Conservation (phyloP, 1,284 basidiomycete species). For the Inonotus hispidus region DNA sequence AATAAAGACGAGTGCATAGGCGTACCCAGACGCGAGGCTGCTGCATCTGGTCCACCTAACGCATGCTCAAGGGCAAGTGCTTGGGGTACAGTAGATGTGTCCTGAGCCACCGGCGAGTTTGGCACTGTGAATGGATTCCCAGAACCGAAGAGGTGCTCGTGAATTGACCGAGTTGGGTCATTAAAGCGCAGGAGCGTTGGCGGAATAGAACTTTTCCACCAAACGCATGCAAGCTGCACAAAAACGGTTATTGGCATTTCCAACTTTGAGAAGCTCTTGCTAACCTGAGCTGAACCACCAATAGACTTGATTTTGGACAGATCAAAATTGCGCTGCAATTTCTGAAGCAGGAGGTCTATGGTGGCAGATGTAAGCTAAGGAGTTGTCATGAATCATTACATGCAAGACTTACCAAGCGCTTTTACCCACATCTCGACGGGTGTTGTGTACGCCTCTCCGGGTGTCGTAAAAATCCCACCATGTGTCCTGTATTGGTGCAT, state of each 20-base stretch:
- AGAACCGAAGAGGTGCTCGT: slow-evolving; percentile 50
- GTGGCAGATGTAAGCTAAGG: background rate
- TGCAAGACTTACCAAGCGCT: slow-evolving; percentile 57
- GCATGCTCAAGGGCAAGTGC: slow-evolving; percentile 65
- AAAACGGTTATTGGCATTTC: background rate
- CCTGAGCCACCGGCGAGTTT: slow-evolving; percentile 71
- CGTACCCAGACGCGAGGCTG: slow-evolving; percentile 68
- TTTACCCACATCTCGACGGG: slow-evolving; percentile 85
- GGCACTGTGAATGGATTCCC: slow-evolving; percentile 64
- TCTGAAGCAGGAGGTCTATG: slow-evolving; percentile 69
- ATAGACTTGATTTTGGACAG: slow-evolving; percentile 63
- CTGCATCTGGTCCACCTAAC: slow-evolving; percentile 69
- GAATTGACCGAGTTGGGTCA: slow-evolving; percentile 58
- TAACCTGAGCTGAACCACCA: slow-evolving; percentile 68
- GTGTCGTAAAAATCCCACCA: slow-evolving; percentile 78
- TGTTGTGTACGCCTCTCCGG: slow-evolving; percentile 77
- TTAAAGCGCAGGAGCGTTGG: slow-evolving; percentile 56
- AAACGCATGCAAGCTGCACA: slow-evolving; percentile 67
- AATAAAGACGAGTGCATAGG: slow-evolving; percentile 61
- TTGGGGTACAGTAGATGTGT: slow-evolving; percentile 73
- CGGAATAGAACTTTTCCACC: slow-evolving; percentile 65
- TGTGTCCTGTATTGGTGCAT: slow-evolving; percentile 51
- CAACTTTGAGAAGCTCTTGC: background rate
- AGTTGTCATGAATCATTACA: slow-evolving; percentile 24
- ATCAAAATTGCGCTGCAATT: slow-evolving; percentile 62